These are phyloP conservation scores for Pleurostoma richardsiae DNA, from an alignment of 2,329 filamentous ascomycete genomes.

Conservation along the genomic window DNA sequence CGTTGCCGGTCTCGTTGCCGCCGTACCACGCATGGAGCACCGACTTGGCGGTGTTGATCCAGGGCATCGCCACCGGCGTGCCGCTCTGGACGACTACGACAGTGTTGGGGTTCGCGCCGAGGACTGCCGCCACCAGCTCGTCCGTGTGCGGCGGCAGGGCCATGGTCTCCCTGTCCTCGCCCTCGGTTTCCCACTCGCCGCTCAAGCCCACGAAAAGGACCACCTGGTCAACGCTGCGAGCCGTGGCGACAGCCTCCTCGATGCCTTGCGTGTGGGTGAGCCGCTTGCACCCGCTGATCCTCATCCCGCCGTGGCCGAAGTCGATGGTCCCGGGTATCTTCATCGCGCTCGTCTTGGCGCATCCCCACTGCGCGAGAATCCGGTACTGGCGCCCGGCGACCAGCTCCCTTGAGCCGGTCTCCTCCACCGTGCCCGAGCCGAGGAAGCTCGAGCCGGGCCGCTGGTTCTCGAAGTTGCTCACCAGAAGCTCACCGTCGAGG, in stretches of 20 bases:
- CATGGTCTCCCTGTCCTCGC: conserved; percentile 16
- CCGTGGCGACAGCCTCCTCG: conserved; percentile 42
- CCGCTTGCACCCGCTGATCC: conserved; percentile 17
- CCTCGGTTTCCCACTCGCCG: conserved; percentile 29
- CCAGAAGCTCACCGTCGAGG: conserved; percentile 23
- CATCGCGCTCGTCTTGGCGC: conserved; percentile 18
- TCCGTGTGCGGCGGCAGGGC: conserved; percentile 17
- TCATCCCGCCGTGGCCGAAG: conserved; percentile 20
- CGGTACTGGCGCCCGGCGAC: conserved; percentile 21
- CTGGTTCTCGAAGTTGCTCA: conserved; percentile 24
- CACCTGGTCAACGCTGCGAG: conserved; percentile 52
- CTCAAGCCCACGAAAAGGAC: conserved; percentile 56
- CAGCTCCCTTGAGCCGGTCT: conserved; percentile 15
- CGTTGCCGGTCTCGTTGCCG: conserved; percentile 63
- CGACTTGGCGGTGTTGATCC: conserved; percentile 33
- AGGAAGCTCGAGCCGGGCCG: conserved; percentile 30
- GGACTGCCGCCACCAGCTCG: conserved; percentile 41
- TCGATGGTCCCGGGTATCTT: conserved; percentile 18
- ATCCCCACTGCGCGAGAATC: conserved; percentile 20
- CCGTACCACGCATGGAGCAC: conserved; percentile 44
- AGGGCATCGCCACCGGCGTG: conserved; percentile 52
- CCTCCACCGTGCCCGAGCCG: conserved; percentile 25
- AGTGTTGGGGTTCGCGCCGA: conserved; percentile 51
- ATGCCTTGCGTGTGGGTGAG: conserved; percentile 10
- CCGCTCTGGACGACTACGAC: conserved; percentile 58